Base-by-base conservation (phyloP, 441 rosid genomes). In the Populus hybrid region DNA sequence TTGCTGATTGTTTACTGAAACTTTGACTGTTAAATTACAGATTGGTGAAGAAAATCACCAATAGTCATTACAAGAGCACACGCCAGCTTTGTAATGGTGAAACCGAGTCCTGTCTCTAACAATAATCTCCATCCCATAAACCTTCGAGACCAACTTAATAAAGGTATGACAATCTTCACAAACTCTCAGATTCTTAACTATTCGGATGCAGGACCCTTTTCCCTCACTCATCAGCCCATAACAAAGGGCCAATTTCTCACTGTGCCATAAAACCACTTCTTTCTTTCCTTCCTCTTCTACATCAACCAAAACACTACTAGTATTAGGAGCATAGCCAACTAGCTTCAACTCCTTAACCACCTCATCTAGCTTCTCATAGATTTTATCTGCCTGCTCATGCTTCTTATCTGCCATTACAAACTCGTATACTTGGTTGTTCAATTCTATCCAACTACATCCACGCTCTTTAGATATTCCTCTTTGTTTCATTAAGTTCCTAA, bases 91-190 rank as follows among this genome's bases (percentile, higher is more conserved):
- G 70, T 84, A 88, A 80, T 81, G 88, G 83, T 91, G 92, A 85
- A 89, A 91, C 67, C 90, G 87, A 78, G 84, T 89, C 18, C 87
- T 80, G 64, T 89, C 90, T 77, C 91, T 86, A 36, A 86, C 85
- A 70, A 88, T 80, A 69, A 88, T 90, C 84, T 89, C 89, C 78
- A 76, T 89, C 5, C 80, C 70, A 68, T 86, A 84, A 75, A 84
- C 81, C 82, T 82, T 81, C 6, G 95, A 78, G 1, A 84, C 88
- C 70, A 87, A 40, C 78, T 88, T 91, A 90, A 87, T 86, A 82
- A 90, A 90, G 80, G 83, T 82, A 80, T 90, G 93, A 83, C 91
- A 91, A 78, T 90, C 92, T n/a, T 85, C 83, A 64, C 91, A 90
- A 24, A 87, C 80, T 36, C 91, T 85, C 11, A 87, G 86, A 80